A percentile compares a stretch with the other conserved stretches of the same genome.
Conservation (phyloP, 2,329 filamentous ascomycete genomes). For the Verticillium longisporum region DNA sequence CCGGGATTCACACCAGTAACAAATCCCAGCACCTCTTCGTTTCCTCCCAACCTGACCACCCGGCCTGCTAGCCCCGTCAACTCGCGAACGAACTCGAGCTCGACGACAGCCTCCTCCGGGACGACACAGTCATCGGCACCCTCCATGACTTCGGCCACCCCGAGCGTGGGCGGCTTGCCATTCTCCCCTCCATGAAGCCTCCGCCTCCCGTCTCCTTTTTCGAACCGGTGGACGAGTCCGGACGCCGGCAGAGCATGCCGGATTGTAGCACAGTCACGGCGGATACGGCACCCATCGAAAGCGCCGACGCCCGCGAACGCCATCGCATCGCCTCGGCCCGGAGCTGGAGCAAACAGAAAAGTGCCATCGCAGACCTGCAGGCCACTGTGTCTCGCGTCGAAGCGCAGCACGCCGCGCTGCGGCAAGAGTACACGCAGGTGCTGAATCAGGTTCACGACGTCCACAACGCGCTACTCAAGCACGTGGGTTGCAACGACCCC, state of each 20-base stretch:
- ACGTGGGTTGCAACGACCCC: constrained; percentile 5
- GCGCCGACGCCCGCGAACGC: not conserved
- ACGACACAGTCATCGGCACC: not conserved
- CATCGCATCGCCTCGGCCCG: constrained; percentile 6
- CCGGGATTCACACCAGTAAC: not conserved
- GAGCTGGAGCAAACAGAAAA: constrained; percentile 6
- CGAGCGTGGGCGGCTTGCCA: not conserved
- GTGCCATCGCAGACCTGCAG: constrained; percentile 1
- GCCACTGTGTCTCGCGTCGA: not conserved
- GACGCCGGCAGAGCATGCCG: not conserved
- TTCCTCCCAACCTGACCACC: not conserved
- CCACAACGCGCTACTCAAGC: constrained; percentile 6
- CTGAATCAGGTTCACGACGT: not conserved
- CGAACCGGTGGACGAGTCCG: not conserved
- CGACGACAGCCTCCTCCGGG: not conserved
- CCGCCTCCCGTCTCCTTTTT: not conserved
- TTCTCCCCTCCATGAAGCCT: not conserved
- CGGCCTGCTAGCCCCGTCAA: not conserved
- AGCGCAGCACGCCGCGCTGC: constrained; percentile 1
- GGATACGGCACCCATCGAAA: not conserved
- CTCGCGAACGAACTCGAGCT: not conserved
- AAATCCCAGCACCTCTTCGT: not conserved
- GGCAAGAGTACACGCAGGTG: not conserved
- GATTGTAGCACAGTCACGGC: not conserved
- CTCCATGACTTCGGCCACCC: not conserved